Conservation (phyloP, 2,329 filamentous ascomycete species). For the Cytospora leucostoma region DNA sequence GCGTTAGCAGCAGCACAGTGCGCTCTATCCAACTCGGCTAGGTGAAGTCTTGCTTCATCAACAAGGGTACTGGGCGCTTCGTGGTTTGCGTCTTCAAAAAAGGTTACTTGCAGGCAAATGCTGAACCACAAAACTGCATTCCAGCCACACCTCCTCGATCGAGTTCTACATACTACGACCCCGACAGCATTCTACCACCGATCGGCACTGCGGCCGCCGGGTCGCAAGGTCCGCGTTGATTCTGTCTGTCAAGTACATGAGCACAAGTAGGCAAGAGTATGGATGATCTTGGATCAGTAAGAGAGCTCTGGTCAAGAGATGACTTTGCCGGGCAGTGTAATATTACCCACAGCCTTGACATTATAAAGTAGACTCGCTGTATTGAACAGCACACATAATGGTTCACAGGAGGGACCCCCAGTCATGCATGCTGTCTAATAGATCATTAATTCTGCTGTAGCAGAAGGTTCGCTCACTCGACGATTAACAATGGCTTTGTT, state of each 20-base stretch:
- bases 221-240: slow-evolving; percentile 4
- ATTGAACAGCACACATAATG: neutral
- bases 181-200: neutral
- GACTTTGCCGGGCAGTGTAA: slow-evolving; percentile 1
- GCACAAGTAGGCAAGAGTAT: neutral
- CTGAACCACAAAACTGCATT: slow-evolving; percentile 13
- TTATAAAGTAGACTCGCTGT: neutral
- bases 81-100: neutral
- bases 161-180: neutral
- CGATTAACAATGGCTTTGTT: neutral
- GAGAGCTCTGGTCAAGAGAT: slow-evolving; percentile 1
- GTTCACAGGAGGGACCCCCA: neutral
- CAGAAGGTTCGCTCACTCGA: neutral
- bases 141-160: slow-evolving; percentile 8
- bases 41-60: slow-evolving; percentile 6
- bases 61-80: neutral
- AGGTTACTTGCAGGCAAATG: slow-evolving; percentile 16
- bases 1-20: slow-evolving; percentile 18
- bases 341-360: neutral
- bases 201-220: slow-evolving; percentile 2
- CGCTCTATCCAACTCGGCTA: neutral
- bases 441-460: neutral
- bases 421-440: neutral
- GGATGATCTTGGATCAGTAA: no score
- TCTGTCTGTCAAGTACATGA: neutral